These are phyloP conservation scores for Aspergillus steynii DNA, from an alignment of 495 filamentous ascomycete species.

Conservation along the genomic window DNA sequence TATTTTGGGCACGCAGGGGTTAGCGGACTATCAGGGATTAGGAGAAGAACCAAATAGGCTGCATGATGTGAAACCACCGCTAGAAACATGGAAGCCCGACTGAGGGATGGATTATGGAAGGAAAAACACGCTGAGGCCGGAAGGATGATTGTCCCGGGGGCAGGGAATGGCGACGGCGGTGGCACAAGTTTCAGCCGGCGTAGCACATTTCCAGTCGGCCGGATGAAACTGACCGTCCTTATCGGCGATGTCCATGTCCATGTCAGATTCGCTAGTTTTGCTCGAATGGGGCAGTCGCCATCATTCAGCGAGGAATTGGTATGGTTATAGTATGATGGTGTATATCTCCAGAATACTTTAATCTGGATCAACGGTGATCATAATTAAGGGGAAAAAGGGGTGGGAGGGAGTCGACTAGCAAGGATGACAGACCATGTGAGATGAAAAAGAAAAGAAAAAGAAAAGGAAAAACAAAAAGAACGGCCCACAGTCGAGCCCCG, in stretches of 20 bases:
- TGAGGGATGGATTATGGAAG: background rate
- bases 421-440: conserved; percentile 3
- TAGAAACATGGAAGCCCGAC: background rate
- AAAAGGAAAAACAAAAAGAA: background rate
- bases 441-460: conserved; percentile 2
- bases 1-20: no score
- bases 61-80: background rate
- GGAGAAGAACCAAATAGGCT: background rate
- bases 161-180: background rate
- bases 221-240: conserved; percentile 4
- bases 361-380: background rate
- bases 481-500: background rate
- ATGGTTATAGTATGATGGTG: background rate
- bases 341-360: background rate
- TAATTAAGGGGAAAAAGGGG: background rate
- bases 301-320: conserved; percentile 3
- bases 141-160: no score
- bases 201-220: conserved; percentile 8
- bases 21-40: no score
- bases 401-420: background rate
- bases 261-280: conserved; percentile 15
- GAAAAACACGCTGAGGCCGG: no score
- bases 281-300: conserved; percentile 13
- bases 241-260: conserved; percentile 2
- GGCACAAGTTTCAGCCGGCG: conserved; percentile 8